Evolutionary conservation across 345 rosid genomes (phyloP).

Genomic region (Carallia pectinifolia): DNA sequence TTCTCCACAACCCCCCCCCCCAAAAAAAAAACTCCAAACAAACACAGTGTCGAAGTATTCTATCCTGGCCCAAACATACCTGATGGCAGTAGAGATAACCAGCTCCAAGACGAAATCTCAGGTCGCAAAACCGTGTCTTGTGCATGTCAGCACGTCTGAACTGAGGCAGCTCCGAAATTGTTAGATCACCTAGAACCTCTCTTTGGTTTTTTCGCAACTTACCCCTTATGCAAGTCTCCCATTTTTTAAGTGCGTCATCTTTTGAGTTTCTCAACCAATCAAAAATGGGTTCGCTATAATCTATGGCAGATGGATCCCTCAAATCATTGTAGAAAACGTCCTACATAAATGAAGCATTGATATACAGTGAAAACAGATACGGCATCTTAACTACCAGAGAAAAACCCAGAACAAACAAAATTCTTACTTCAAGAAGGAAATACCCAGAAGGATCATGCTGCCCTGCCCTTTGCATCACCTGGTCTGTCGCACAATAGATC

Average conservation of each 20-base stretch:
- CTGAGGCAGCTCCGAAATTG: conserved; percentile 47
- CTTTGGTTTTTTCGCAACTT: conserved; percentile 56
- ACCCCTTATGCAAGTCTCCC: conserved; percentile 67
- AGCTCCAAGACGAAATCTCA: conserved; percentile 79
- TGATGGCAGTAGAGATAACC: conserved; percentile 87
- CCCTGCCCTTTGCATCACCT: conserved; percentile 70
- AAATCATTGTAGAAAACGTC: conserved; percentile 74
- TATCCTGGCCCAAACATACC: conserved; percentile 35
- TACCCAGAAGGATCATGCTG: conserved; percentile 77
- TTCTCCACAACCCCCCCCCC: too few relatives aligned
- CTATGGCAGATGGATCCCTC: conserved; percentile 59
- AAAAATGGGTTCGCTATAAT: conserved; percentile 70
- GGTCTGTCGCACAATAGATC: conserved; percentile 73
- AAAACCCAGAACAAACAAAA: not conserved
- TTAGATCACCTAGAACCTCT: conserved; percentile 37
- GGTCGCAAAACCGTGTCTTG: conserved; percentile 55
- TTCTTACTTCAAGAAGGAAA: conserved; percentile 77
- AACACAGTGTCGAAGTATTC: not conserved
- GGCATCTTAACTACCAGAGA: not conserved
- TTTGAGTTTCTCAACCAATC: conserved; percentile 71
- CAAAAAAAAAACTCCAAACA: too few relatives aligned
- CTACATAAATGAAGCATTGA: conserved; percentile 30
- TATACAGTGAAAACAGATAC: conserved; percentile 13
- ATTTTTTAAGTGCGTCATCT: conserved; percentile 65
- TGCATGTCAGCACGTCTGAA: conserved; percentile 62